Evolutionary conservation across 805 yeast species (phyloP), one percentile per base, ranked within the genome.

Genomic region (Allodekkera sacchari): DNA sequence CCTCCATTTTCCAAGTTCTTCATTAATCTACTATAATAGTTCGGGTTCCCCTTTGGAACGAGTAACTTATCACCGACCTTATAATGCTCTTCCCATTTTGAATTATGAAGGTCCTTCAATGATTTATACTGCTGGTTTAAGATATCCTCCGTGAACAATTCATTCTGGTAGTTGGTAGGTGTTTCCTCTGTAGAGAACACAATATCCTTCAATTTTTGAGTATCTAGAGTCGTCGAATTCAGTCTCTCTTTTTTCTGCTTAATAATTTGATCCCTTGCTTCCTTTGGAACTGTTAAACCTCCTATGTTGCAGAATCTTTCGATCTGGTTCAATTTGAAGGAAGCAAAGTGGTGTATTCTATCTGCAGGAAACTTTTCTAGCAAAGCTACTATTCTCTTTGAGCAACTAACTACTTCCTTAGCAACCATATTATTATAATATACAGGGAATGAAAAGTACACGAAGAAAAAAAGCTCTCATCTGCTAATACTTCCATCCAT

Each of bases 21-120:
- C 56, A 79, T 43, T 32, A 87, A 64, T 47, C 92, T 68, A 25
- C 66, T 70, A 48, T 87, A 87, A 50, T 87, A 87, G 28, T 66
- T 55, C 3, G 94, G 85, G 55, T 84, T 83, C 2, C 95, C 95
- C 47, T 78, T 77, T n/a, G 96, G 96, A 43, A 56, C 64, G 46
- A 73, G 56, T 42, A 87, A 56, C 50, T 80, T 80, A 27, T 74
- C 80, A 34, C 77, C 77, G 22, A 76, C 67, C 38, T 68, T 63
- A 51, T 82, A 83, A 47, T 74, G 74, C 36, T 70, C 68, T 45
- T 63, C 66, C 62, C 77, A 77, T 47, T 77, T 76, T 50, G 77
- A 77, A 34, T 66, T 68, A 35, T 67, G 66, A 36, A 80, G 54
- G 41, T 68, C 71, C 28, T 75, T 62, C 33, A 80, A 53, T 4